Base-by-base conservation (phyloP, 2,329 filamentous ascomycete genomes). In the Fusarium caatingaense region DNA sequence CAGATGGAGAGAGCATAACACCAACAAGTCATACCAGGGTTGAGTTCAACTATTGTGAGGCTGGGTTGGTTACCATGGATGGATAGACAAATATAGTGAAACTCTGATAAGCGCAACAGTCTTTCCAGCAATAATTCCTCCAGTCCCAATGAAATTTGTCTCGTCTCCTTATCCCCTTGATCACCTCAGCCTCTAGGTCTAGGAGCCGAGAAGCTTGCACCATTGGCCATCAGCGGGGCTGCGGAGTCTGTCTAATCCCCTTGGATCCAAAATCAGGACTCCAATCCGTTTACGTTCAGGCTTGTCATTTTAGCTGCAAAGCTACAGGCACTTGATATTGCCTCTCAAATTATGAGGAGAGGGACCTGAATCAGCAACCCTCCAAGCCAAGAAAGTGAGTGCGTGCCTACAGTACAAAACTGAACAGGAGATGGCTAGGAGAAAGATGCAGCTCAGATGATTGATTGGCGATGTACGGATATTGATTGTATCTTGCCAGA, bases 311-410 rank as follows among this genome's bases (percentile, higher is more conserved):
- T 71, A 71, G 68, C 40, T 69, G 60, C 54, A 66, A 69, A 66
- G 61, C 68, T 71, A 71, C 61, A 66, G 60, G 49, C 37, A 50
- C 32, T 66, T 68, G 45, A 70, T 64, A 72, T 72, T 72, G 55
- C 59, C 67, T 71, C 49, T 58, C 58, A 48, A 56, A 68, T 71
- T 71, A 58, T 71, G 55, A 66, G 60, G 64, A 70, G 63, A 68
- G 51, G 40, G 34, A 48, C 63, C 67, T 70, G 67, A 70, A 70
- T 70, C 67, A 70, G 55, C 55, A 71, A 62, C 67, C 62, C 61
- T 66, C 67, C 58, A 30, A 60, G 51, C 58, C 51, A 63, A 64
- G 34, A 47, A 34, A n/a, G 34, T 37, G 34, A 37, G 32, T 34
- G 32, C 32, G 16, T 34, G 12, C 16, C 54, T 44, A 13, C 30